Evolutionary conservation across 805 yeast genomes (phyloP), one percentile per base, ranked within the genome.

Genomic region (Yarrowia keelungensis): DNA sequence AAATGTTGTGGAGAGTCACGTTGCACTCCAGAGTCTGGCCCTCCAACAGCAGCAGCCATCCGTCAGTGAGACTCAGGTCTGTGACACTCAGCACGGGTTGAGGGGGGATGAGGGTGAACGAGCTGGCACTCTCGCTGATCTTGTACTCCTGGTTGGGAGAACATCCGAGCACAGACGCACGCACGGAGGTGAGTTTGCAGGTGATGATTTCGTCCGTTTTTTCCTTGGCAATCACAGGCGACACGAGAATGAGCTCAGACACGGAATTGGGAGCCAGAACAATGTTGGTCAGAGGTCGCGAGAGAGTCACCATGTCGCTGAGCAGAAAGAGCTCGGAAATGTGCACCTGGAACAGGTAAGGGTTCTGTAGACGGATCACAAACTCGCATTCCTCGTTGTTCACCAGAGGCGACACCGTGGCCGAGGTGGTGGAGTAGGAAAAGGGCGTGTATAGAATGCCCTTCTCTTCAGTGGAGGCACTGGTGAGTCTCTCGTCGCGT

Each of bases 21-120:
- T 81, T 78, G 70, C 90, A 85, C 1, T 75, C 71, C 64, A 81
- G 82, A 49, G 81, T 79, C 73, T 92, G 95, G 9, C 97, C 97
- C 74, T 91, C 97, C 12, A 92, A 77, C 15, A 91, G 77, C 91
- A 91, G 89, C 4, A 89, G 73, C 87, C 91, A 88, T 3, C 86
- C 86, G 72, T 87, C 88, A 22, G 84, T 82, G 14, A 88, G 81
- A 73, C 86, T 83, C 8, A 84, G 78, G 50, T 84, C 81, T 0
- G 84, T 77, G 14, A 88, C 74, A 2, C 85, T 81, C 41, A 91
- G 77, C 5, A 83, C 77, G 0, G 97, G 97, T 72, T 91, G 92
- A 0, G 83, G 73, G 69, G 81, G 77, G 22, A 82, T 75, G 1
- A 84, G 80, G 1, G 74, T 71, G 15, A 76, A 72, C n/a, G 68